Evolutionary conservation across 2,329 filamentous ascomycete genomes (phyloP), one percentile per base, ranked within the genome.

Genomic region (Ophiostoma perfectum): DNA sequence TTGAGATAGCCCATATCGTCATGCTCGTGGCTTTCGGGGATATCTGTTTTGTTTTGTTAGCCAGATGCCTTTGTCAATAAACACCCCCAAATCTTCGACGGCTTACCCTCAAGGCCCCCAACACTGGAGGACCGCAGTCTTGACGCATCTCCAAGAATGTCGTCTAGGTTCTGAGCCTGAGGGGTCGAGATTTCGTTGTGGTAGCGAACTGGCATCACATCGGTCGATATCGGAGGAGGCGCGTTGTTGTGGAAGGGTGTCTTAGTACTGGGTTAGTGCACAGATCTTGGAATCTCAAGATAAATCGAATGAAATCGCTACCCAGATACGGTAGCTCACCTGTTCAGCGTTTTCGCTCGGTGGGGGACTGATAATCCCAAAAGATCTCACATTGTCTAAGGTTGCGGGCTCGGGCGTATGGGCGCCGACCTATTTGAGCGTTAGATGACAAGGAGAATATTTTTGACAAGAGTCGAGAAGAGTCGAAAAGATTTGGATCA

Each of bases 101-200:
- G 77, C 82, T 74, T 78, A 95, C 92, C 88, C 81, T 93, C 90
- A 68, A 96, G 85, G 75, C 89, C 93, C 73, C 85, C 89, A n/a
- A 86, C 83, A 71, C 88, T 89, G 75, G 87, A 89, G 5, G 88
- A 88, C 36, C 89, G 86, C 68, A 84, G 76, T 73, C 81, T 84
- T 70, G 78, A 83, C 71, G 78, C 81, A 11, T 88, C 84, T 38
- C 76, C 78, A 41, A 86, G 85, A 71, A 92, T 85, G 70, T 96
- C 92, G 73, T 92, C 86, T 67, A 92, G 81, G 67, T 92, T 94
- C 75, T 96, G 92, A 2, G 93, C 93, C 73, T 88, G 87, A 8
- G 93, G 93, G 1, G 93, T 97, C 62, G 88, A 85, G 72, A 84
- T 84, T 67, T 92, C 89, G 44, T 87, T 76, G 74, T 86, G 89